Base-by-base conservation (phyloP, 768 basidiomycete genomes). In the Tephrocybe sp. region DNA sequence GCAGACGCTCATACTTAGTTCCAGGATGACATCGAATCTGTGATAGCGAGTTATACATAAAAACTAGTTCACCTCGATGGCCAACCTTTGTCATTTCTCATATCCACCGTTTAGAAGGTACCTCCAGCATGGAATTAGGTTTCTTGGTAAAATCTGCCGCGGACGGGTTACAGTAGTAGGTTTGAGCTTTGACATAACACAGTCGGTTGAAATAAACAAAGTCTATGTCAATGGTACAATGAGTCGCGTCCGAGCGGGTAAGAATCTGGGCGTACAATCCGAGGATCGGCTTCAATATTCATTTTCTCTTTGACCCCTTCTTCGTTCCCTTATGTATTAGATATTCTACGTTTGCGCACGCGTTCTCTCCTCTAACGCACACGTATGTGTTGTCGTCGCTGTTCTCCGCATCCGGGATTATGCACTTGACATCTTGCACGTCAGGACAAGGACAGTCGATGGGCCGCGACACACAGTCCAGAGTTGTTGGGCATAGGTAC, bases 381-480 rank as follows among this genome's bases (percentile, higher is more conserved):
- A 90, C 63, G 3, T 87, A 79, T 0, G 87, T 85, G 11, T 77
- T 82, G 13, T 75, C 75, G 5, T 70, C 70, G 27, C 68, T 66
- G 34, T 79, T 77, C 15, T 67, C 74, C 38, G 66, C 64, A 57
- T 91, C 88, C 4, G 87, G 86, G 37, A 91, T 73, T 13, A 80
- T 62, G 60, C 90, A 92, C 63, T 84, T 90, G 58, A 88, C 71
- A 58, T 92, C 90, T 60, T 91, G 79, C 7, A 74, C 69, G 58
- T 84, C 74, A 3, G 89, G 88, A 65, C 90, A 92, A 1, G 90
- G 88, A 58, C 90, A 92, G 36, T 88, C 78, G n/a, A 69, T 64
- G 11, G 79, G 85, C 41, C 66, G 68, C 1, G 65, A 55, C 9
- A 86, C 89, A 54, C 90, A 92, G 47, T 80, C 78, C 39, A 91